Percentiles rank a stretch among this genome's conserved stretches.
phyloP scores from a whole-genome alignment of 2,329 filamentous ascomycete species.

The Magnaporthiopsis rhizophila region DNA sequence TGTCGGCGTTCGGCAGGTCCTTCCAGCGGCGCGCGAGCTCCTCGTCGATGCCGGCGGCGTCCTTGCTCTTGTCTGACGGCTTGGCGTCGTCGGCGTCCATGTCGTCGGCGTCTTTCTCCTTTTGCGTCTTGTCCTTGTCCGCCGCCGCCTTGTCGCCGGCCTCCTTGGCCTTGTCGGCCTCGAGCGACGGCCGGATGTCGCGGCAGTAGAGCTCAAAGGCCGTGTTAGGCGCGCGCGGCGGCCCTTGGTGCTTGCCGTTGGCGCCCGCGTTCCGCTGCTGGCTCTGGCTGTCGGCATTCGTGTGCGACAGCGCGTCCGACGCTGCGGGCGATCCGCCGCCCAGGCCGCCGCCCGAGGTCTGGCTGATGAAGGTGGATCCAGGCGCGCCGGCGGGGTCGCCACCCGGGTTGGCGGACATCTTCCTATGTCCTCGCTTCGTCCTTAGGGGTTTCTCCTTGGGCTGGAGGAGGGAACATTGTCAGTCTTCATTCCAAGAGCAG shows the following conservation, averaged over 20 bases:
- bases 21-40: slow-evolving; percentile 49
- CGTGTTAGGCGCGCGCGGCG: slow-evolving; percentile 34
- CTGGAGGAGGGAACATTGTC: slow-evolving; percentile 30
- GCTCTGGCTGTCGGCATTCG: slow-evolving; percentile 30
- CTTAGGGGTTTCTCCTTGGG: slow-evolving; percentile 72
- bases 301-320: slow-evolving; percentile 46
- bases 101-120: slow-evolving; percentile 30
- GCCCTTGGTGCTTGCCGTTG: slow-evolving; percentile 28
- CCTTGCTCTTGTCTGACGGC: slow-evolving; percentile 11
- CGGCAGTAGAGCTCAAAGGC: slow-evolving; percentile 49
- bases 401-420: slow-evolving; percentile 42
- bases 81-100: slow-evolving; percentile 7
- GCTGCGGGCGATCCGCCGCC: slow-evolving; percentile 32
- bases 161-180: slow-evolving; percentile 36
- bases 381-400: slow-evolving; percentile 26
- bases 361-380: slow-evolving; percentile 36
- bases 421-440: slow-evolving; percentile 64
- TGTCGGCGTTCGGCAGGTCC: slow-evolving; percentile 39
- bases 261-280: slow-evolving; percentile 16
- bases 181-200: slow-evolving; percentile 36
- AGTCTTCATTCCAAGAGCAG: neutral
- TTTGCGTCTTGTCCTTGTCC: slow-evolving; percentile 33
- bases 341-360: slow-evolving; percentile 25
- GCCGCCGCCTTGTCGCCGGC: slow-evolving; percentile 30
- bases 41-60: slow-evolving; percentile 35